Base-by-base conservation (phyloP, 441 rosid species). In the Arabidopsis hybrid region DNA sequence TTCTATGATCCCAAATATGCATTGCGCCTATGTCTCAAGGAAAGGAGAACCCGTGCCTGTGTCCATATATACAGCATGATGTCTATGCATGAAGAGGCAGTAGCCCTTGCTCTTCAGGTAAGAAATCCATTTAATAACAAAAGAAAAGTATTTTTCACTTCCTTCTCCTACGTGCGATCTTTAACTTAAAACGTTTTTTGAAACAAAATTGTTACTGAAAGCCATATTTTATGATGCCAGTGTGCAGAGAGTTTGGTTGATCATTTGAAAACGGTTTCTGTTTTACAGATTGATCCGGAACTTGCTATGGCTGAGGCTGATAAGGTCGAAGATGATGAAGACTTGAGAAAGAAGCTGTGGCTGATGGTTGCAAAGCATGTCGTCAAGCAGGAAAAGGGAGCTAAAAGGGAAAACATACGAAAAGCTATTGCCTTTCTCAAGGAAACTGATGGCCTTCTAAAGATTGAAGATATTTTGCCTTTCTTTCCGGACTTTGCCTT, bases 291-390 rank as follows among this genome's bases (percentile, higher is more conserved):
- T 76, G 99, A 96, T 56, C 90, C 97, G 18, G 99, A 96, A 83
- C 97, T 96, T 65, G 98, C 97, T 71, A 96, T 93, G 99, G 97
- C 97, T 74, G 99, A 93, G 84, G 99, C 98, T 61, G 98, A 96
- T 82, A 96, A 92, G 86, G 99, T 93, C 80, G 99, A 93, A 86
- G 99, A 96, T 80, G 99, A 96, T 67, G 98, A 93, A 83, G 99
- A 96, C 76, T 80, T 96, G 85, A 91, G 99, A 78, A 96, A 93
- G 87, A 96, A 96, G 86, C 92, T 96, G 63, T 93, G 99, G 97
- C 91, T 96, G 17, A 96, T 96, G 99, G 88, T 96, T 84, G 98
- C 99, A 49, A 96, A 92, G 86, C 99, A 96, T 84, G 97, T 93
- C 46, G 78, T 96, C 71, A 85, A 86, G 72, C 99, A 90, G 85